Percentiles rank a stretch among this genome's conserved stretches.
phyloP scores from a whole-genome alignment of 176 grass and related monocot genomes.

The Triticum urartu region DNA sequence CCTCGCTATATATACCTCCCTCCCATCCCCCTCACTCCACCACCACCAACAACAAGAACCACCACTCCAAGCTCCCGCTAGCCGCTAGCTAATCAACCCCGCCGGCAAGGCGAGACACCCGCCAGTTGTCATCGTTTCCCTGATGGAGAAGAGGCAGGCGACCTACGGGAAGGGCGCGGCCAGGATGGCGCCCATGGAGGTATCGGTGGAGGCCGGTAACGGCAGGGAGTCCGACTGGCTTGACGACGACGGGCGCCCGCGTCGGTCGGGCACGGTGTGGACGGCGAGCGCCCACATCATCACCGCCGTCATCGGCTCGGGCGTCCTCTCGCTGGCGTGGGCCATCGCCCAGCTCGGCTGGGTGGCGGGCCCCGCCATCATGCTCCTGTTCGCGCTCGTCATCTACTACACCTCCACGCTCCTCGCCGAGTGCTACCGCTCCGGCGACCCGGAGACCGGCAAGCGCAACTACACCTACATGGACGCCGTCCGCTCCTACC shows the following conservation, averaged over 20 bases:
- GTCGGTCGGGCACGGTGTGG: slow-evolving; percentile 72
- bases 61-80: neutral
- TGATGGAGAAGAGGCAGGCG: neutral
- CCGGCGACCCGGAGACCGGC: slow-evolving; percentile 51
- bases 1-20: slow-evolving; percentile 8
- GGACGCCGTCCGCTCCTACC: slow-evolving; percentile 76
- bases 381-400: slow-evolving; percentile 85
- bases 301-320: slow-evolving; percentile 91
- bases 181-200: slow-evolving; percentile 3
- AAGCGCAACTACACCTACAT: slow-evolving; percentile 98
- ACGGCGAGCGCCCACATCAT: slow-evolving; percentile 94
- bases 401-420: slow-evolving; percentile 96
- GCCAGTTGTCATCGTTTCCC: neutral
- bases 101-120: neutral
- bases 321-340: slow-evolving; percentile 88
- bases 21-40: neutral
- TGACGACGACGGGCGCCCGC: slow-evolving; percentile 70
- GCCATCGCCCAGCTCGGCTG: slow-evolving; percentile 90
- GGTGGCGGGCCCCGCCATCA: slow-evolving; percentile 79
- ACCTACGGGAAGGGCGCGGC: neutral
- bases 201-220: slow-evolving; percentile 33
- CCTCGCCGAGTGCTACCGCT: slow-evolving; percentile 87
- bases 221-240: neutral
- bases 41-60: slow-evolving; percentile 11
- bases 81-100: too few species aligned